Percentiles rank a stretch among this genome's conserved stretches.
phyloP scores from a whole-genome alignment of 108 stramenopile species.

The Fistulifera solaris region DNA sequence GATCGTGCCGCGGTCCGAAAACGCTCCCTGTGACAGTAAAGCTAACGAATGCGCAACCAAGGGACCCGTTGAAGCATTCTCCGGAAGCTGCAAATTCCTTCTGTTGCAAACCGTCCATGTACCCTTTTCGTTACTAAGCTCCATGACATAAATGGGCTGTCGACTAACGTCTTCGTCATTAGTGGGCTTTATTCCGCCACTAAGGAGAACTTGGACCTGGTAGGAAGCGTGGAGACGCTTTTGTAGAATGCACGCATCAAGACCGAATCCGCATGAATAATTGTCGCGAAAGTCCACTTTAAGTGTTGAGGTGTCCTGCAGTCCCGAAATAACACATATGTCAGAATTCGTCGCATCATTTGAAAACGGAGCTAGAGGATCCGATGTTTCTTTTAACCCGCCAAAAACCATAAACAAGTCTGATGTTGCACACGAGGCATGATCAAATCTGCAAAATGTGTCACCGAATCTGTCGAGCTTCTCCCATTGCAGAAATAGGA shows the following conservation, averaged over 20 bases:
- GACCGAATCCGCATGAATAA: neutral
- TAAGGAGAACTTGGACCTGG: too few species aligned
- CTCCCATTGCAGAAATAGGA: neutral
- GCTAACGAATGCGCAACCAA: neutral
- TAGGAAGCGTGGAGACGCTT: neutral
- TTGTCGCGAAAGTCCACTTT: neutral
- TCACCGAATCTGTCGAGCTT: conserved; percentile 4
- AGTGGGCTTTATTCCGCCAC: too few species aligned
- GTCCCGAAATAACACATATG: neutral
- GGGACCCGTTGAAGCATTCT: neutral
- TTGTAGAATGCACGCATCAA: neutral
- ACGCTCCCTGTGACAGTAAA: neutral
- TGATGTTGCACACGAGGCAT: neutral
- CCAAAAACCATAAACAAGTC: conserved; percentile 32
- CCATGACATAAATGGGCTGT: too few species aligned
- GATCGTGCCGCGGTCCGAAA: too few species aligned
- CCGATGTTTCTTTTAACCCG: conserved; percentile 35
- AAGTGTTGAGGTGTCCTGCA: too few species aligned
- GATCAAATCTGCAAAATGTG: neutral
- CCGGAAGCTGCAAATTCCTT: neutral
- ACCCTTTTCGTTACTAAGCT: too few species aligned
- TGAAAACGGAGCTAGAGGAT: neutral
- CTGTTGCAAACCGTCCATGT: neutral
- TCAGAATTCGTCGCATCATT: neutral
- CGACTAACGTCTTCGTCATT: too few species aligned